phyloP scores from a whole-genome alignment of 805 yeast species.

The Nakazawaea populi region DNA sequence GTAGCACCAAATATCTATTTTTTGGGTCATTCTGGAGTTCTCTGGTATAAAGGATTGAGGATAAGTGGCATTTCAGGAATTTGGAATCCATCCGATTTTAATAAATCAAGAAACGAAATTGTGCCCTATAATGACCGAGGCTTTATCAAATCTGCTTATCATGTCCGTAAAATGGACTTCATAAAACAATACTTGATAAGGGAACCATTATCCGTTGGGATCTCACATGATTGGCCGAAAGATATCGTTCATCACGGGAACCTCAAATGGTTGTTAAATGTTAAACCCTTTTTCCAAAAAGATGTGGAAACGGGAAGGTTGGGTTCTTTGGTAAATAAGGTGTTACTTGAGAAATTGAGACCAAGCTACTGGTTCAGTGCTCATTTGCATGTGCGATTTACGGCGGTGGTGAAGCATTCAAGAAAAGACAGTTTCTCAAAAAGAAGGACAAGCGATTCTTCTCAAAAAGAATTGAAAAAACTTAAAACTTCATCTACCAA shows the following conservation, averaged over 20 bases:
- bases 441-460: neutral
- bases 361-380: conserved; percentile 86
- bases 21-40: conserved; percentile 69
- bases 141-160: conserved; percentile 59
- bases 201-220: conserved; percentile 42
- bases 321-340: conserved; percentile 68
- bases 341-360: conserved; percentile 42
- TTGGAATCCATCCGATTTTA: conserved; percentile 47
- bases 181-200: conserved; percentile 44
- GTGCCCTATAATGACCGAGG: conserved; percentile 40
- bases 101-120: conserved; percentile 31
- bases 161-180: conserved; percentile 62
- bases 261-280: conserved; percentile 35
- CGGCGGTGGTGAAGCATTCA: conserved; percentile 40
- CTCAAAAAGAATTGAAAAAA: conserved; percentile 2
- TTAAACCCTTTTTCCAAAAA: conserved; percentile 60
- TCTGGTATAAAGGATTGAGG: conserved; percentile 70
- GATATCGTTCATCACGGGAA: conserved; percentile 68
- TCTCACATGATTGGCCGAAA: conserved; percentile 95
- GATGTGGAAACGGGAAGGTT: conserved; percentile 57
- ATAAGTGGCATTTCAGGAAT: conserved; percentile 88
- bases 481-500: conserved; percentile 3
- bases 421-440: conserved; percentile 8
- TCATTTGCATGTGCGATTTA: conserved; percentile 75
- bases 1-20: conserved; percentile 84